Percentiles rank a stretch among this genome's conserved stretches.
phyloP scores from a whole-genome alignment of 179 eudicot genomes.

The Silene noctiflora region DNA sequence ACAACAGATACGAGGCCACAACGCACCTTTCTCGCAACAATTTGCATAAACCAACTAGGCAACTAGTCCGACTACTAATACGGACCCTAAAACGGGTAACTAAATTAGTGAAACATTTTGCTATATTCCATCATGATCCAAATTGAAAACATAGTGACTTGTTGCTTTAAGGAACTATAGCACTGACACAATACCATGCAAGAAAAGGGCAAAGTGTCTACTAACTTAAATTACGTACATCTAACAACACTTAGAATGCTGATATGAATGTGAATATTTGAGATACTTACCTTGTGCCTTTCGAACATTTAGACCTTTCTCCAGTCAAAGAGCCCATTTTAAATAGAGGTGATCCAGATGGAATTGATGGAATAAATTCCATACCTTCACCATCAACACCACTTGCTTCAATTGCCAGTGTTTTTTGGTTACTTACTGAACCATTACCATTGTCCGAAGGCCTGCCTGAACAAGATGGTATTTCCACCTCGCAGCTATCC shows the following conservation, averaged over 20 bases:
- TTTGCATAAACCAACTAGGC: not conserved
- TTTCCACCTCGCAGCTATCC: conserved; percentile 21
- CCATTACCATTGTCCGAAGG: conserved; percentile 23
- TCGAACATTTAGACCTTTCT: conserved; percentile 34
- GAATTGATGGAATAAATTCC: not conserved
- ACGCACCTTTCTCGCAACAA: not conserved
- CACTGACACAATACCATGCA: not conserved
- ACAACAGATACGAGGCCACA: not conserved
- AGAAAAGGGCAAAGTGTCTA: not conserved
- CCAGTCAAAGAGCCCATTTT: conserved; percentile 20
- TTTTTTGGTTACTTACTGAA: conserved; percentile 19
- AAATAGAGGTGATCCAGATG: too few species aligned
- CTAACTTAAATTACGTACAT: not conserved
- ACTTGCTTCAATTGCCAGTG: conserved; percentile 5
- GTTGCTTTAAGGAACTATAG: not conserved
- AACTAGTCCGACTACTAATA: not conserved
- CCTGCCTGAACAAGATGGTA: conserved; percentile 16
- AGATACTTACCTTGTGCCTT: conserved; percentile 47
- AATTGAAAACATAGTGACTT: not conserved
- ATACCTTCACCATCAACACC: conserved; percentile 20
- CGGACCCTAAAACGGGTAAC: not conserved
- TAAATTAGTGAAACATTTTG: not conserved
- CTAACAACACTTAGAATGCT: not conserved
- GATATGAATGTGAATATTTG: not conserved
- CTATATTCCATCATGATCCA: not conserved